Conservation (phyloP, 495 filamentous ascomycete species). For the Clohesyomyces aquaticus region DNA sequence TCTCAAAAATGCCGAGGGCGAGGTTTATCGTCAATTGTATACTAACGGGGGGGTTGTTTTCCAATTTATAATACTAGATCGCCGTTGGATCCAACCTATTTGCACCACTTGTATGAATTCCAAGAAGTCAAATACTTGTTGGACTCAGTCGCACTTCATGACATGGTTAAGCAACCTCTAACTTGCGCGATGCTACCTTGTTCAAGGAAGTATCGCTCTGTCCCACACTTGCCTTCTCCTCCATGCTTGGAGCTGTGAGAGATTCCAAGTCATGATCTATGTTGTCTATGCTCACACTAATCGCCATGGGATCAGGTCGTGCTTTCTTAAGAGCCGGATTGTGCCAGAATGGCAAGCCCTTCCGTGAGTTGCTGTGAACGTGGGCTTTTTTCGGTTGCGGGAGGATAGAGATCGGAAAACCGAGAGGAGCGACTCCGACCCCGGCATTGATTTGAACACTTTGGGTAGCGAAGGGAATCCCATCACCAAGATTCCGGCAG, state of each 20-base stretch:
- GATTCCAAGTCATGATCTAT: not conserved
- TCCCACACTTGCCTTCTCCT: constrained; percentile 3
- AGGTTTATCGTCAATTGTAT: constrained; percentile 7
- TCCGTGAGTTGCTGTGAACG: not conserved
- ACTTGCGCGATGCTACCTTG: not conserved
- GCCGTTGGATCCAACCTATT: constrained; percentile 3
- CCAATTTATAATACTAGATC: not conserved
- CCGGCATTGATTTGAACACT: constrained; percentile 7
- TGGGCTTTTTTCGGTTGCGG: not conserved
- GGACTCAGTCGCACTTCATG: constrained; percentile 1
- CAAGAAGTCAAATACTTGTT: constrained; percentile 1
- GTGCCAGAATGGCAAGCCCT: constrained; percentile 2
- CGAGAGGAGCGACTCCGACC: constrained; percentile 6
- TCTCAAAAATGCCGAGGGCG: not conserved
- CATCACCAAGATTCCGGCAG: constrained; percentile 1
- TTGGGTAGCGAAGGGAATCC: constrained; percentile 9
- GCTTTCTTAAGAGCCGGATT: constrained; percentile 5
- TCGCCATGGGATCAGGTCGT: not conserved
- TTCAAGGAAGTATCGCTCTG: constrained; percentile 5
- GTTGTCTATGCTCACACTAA: constrained; percentile 8
- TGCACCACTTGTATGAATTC: constrained; percentile 1
- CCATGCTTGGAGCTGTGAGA: constrained; percentile 2
- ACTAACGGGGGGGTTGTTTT: not conserved
- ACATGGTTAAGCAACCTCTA: constrained; percentile 5
- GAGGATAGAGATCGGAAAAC: constrained; percentile 5